Evolutionary conservation across 768 basidiomycete genomes (phyloP).

Genomic region (Leccinum arenicola): DNA sequence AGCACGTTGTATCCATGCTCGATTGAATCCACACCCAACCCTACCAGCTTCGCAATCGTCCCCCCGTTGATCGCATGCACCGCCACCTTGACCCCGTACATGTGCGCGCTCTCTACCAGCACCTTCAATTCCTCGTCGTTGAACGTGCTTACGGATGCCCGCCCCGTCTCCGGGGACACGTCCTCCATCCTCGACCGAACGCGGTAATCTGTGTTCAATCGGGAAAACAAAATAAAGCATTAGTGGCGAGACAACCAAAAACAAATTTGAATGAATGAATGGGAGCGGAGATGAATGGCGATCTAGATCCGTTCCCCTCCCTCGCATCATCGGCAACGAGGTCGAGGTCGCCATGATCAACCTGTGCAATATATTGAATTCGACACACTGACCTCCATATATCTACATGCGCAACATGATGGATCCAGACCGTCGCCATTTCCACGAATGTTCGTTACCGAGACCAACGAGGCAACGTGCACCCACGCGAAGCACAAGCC

Average conservation of each 20-base stretch:
- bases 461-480: slow-evolving; percentile 8
- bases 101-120: slow-evolving; percentile 52
- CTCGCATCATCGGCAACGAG: slow-evolving; percentile 1
- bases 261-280: not conserved
- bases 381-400: slow-evolving; percentile 44
- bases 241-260: not conserved
- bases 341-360: not conserved
- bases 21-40: slow-evolving; percentile 44
- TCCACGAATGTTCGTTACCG: not conserved
- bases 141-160: slow-evolving; percentile 43
- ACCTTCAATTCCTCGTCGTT: slow-evolving; percentile 41
- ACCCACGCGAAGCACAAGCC: slow-evolving; percentile 11
- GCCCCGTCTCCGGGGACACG: slow-evolving; percentile 37
- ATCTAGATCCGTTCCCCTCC: slow-evolving; percentile 2
- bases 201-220: slow-evolving; percentile 46
- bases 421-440: not conserved
- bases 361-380: not conserved
- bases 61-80: slow-evolving; percentile 44
- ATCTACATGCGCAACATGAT: slow-evolving; percentile 34
- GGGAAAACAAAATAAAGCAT: not conserved
- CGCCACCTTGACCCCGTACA: slow-evolving; percentile 53
- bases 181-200: slow-evolving; percentile 43
- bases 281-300: slow-evolving; percentile 11
- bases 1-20: slow-evolving; percentile 49
- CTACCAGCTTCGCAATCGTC: slow-evolving; percentile 33